Conservation (phyloP, 768 basidiomycete species). For the Lactarius pseudohatsudake region DNA sequence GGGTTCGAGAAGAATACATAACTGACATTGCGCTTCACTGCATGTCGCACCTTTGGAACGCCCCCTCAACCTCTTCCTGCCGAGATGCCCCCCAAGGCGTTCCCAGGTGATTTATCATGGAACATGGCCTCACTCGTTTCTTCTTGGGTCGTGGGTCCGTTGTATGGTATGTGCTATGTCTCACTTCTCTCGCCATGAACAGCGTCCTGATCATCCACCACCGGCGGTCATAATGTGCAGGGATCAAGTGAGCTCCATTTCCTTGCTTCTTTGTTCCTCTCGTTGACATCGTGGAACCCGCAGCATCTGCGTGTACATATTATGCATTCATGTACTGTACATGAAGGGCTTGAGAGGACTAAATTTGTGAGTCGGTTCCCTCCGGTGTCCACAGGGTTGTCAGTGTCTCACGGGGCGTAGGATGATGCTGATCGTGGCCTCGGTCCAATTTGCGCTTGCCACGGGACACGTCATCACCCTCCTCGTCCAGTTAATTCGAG, state of each 20-base stretch:
- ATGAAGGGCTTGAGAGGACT: conserved; percentile 10
- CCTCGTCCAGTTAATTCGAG: conserved; percentile 16
- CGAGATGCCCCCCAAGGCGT: conserved; percentile 15
- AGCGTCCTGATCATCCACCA: too few relatives aligned
- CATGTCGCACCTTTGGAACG: not conserved
- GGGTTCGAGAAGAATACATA: not conserved
- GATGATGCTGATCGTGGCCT: conserved; percentile 13
- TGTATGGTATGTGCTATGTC: conserved; percentile 13
- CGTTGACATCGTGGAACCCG: not conserved
- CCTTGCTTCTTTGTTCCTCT: too few relatives aligned
- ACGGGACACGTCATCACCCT: conserved; percentile 20
- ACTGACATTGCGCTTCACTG: not conserved
- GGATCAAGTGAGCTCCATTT: conserved; percentile 15
- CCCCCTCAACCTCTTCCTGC: not conserved
- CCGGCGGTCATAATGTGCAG: not conserved
- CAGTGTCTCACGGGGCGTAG: conserved; percentile 2
- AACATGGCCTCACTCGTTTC: not conserved
- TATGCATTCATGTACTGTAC: conserved; percentile 6
- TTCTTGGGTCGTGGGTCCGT: conserved; percentile 16
- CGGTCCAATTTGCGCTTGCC: conserved; percentile 13
- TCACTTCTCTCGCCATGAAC: too few relatives aligned
- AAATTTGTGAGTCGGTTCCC: conserved; percentile 8
- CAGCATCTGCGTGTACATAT: conserved; percentile 18
- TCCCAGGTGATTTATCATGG: conserved; percentile 15
- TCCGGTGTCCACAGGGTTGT: not conserved